Conservation (phyloP, 495 filamentous ascomycete genomes). For the Daldinia concentrica region DNA sequence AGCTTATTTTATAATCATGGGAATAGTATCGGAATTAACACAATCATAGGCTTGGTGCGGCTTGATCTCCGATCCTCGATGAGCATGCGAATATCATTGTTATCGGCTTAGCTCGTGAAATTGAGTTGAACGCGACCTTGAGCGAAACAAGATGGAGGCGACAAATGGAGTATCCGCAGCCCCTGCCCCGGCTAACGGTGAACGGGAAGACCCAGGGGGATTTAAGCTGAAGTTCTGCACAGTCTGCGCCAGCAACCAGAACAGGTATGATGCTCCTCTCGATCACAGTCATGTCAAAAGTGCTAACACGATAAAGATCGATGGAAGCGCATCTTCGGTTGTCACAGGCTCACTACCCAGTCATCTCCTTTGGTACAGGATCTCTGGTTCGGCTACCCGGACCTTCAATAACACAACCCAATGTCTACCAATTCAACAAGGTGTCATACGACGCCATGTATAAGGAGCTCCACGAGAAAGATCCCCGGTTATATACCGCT, state of each 20-base stretch:
- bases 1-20: not conserved
- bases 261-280: slow-evolving; percentile 67
- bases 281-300: not conserved
- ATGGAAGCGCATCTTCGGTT: slow-evolving; percentile 98
- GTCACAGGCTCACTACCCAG: slow-evolving; percentile 84
- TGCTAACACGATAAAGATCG: slow-evolving; percentile 62
- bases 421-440: slow-evolving; percentile 96
- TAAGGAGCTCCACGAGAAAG: slow-evolving; percentile 83
- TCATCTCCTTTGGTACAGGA: slow-evolving; percentile 97
- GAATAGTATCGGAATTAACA: slow-evolving; percentile 11
- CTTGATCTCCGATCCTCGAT: not conserved
- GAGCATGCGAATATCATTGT: slow-evolving; percentile 25
- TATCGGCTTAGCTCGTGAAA: slow-evolving; percentile 22
- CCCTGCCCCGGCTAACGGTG: slow-evolving; percentile 51
- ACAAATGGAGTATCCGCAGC: slow-evolving; percentile 42
- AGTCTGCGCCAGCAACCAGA: slow-evolving; percentile 97
- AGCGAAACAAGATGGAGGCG: slow-evolving; percentile 46
- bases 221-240: slow-evolving; percentile 97
- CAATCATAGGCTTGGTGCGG: not conserved
- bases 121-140: slow-evolving; percentile 11
- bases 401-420: slow-evolving; percentile 88
- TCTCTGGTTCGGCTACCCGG: slow-evolving; percentile 94
- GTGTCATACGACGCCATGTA: slow-evolving; percentile 95
- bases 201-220: slow-evolving; percentile 52
- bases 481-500: slow-evolving; percentile 84